Percentiles rank a stretch among this genome's conserved stretches.
Evolutionary conservation across 805 yeast genomes (phyloP).

Genomic region (Pichia sporocuriosa): DNA sequence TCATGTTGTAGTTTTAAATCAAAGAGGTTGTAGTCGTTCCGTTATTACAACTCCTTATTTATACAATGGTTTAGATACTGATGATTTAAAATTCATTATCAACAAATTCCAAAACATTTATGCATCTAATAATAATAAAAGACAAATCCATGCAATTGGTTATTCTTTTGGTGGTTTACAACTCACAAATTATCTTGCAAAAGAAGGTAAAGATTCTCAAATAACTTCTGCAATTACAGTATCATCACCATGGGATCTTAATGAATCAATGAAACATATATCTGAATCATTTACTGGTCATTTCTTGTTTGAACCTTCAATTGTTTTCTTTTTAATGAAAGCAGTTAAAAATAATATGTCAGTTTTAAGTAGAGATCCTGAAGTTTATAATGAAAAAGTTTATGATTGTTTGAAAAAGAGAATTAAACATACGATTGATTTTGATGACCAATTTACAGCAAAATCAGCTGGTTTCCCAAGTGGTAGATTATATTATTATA

Average conservation of each 20-base stretch:
- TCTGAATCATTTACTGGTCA: constrained; percentile 33
- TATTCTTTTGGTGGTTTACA: constrained; percentile 70
- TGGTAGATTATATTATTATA: constrained; percentile 57
- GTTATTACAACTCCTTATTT: constrained; percentile 62
- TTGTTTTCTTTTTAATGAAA: constrained; percentile 36
- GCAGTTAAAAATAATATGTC: constrained; percentile 39
- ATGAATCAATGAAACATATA: constrained; percentile 44
- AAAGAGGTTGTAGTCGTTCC: constrained; percentile 75
- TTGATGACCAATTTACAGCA: constrained; percentile 58
- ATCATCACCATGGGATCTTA: constrained; percentile 71
- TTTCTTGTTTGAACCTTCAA: constrained; percentile 35
- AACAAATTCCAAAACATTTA: constrained; percentile 41
- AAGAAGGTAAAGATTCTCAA: constrained; percentile 47
- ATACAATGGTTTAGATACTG: constrained; percentile 63
- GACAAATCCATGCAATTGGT: constrained; percentile 61
- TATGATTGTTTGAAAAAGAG: constrained; percentile 30
- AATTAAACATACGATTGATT: constrained; percentile 41
- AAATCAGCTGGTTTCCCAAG: constrained; percentile 55
- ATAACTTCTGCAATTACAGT: constrained; percentile 53
- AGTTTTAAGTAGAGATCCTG: constrained; percentile 28
- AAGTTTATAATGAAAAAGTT: constrained; percentile 20
- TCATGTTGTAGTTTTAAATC: constrained; percentile 54
- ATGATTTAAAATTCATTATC: constrained; percentile 57
- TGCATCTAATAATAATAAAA: constrained; percentile 37
- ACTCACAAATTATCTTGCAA: constrained; percentile 61